Percentiles rank a stretch among this genome's conserved stretches.
These are phyloP conservation scores for Eucalyptus polyanthemos DNA, from an alignment of 345 rosid genomes.

Conservation along the genomic window DNA sequence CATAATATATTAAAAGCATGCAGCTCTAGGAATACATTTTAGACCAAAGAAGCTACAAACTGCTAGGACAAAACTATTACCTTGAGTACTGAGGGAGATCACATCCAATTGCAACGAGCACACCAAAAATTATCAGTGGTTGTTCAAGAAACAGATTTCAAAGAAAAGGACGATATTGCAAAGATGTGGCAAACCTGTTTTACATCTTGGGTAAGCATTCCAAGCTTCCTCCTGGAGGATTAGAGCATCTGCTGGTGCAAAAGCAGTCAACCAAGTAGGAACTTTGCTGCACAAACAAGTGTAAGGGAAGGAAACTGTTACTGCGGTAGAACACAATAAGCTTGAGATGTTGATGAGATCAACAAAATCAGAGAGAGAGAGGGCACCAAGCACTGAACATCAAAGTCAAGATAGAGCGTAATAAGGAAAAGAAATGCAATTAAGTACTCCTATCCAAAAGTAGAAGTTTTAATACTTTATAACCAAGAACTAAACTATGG, in stretches of 20 bases:
- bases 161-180: not conserved
- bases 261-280: constrained; percentile 51
- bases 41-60: not conserved
- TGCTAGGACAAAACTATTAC: constrained; percentile 8
- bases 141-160: not conserved
- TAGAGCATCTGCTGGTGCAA: constrained; percentile 63
- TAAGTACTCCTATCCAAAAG: not conserved
- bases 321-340: not conserved
- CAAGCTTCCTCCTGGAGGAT: constrained; percentile 63
- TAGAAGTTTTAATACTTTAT: not conserved
- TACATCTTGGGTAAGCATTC: constrained; percentile 73
- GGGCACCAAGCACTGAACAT: not conserved
- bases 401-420: not conserved
- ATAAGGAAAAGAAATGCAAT: not conserved
- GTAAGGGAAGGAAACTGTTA: not conserved
- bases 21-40: not conserved
- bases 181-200: constrained; percentile 35
- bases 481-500: not conserved
- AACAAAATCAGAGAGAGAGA: not conserved
- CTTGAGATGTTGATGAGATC: not conserved
- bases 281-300: constrained; percentile 41
- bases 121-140: constrained; percentile 5
- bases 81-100: constrained; percentile 38
- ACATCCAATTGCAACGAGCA: constrained; percentile 1
- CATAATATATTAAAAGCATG: not conserved